phyloP scores from a whole-genome alignment of 2,329 filamentous ascomycete genomes.

The Neopestalotiopsis clavispora region DNA sequence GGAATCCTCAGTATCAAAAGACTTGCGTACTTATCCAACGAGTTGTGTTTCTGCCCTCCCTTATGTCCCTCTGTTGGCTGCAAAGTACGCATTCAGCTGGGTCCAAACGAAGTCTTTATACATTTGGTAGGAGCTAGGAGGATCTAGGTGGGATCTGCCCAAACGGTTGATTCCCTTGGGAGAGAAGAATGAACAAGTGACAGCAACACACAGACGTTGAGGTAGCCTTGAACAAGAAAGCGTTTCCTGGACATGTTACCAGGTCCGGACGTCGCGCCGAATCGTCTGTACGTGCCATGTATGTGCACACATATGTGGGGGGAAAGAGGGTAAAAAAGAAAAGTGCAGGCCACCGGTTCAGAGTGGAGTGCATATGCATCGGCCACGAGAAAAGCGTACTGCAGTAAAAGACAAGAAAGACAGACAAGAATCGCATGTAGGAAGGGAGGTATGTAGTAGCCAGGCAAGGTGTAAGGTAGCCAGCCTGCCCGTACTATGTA shows the following conservation, averaged over 20 bases:
- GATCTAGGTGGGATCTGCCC: background rate
- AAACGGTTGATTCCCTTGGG: background rate
- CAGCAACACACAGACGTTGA: background rate
- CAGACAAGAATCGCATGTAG: background rate
- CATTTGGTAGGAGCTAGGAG: background rate
- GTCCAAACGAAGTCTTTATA: background rate
- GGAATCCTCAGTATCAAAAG: no score
- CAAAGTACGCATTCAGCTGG: background rate
- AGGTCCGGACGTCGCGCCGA: background rate
- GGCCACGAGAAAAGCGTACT: background rate
- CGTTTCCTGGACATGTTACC: constrained; percentile 1
- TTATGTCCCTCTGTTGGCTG: background rate
- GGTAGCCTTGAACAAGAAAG: background rate
- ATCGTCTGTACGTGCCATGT: background rate
- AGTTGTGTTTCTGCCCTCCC: background rate
- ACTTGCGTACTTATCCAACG: no score
- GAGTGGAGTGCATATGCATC: constrained; percentile 1
- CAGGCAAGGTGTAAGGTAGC: background rate
- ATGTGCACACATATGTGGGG: background rate
- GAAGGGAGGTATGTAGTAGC: background rate
- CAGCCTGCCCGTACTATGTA: no score
- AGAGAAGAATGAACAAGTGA: background rate
- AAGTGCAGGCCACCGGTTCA: background rate
- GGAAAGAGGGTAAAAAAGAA: background rate
- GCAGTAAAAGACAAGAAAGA: background rate